Evolutionary conservation across 148 eudicot species (phyloP).

Genomic region (Limonium bicolor): DNA sequence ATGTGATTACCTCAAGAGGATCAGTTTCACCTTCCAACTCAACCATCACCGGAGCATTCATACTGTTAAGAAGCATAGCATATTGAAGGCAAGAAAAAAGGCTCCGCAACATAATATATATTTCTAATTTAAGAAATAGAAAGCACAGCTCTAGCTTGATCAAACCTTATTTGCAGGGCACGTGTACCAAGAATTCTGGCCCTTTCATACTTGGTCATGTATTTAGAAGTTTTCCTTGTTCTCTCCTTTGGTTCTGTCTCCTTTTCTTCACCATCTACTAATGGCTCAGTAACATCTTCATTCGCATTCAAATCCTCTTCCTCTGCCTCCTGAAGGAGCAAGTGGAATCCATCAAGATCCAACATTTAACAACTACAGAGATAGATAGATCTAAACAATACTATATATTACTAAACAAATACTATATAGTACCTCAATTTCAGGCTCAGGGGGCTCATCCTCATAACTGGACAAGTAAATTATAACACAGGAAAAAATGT

Average conservation of each 20-base stretch:
- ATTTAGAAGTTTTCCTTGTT: constrained; percentile 71
- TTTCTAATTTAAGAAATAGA: background rate
- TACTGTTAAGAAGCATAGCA: constrained; percentile 32
- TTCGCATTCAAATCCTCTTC: constrained; percentile 37
- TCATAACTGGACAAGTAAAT: constrained; percentile 21
- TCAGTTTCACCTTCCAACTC: constrained; percentile 59
- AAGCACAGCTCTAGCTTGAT: background rate
- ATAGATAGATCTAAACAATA: background rate
- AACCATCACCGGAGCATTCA: constrained; percentile 71
- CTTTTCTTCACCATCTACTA: constrained; percentile 55
- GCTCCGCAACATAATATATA: background rate
- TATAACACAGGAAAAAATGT: too few relatives aligned
- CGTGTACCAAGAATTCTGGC: constrained; percentile 56
- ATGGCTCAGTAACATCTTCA: constrained; percentile 55
- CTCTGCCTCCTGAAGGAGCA: constrained; percentile 65
- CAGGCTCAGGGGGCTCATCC: constrained; percentile 43
- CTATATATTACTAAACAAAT: background rate
- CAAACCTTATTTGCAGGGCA: constrained; percentile 54
- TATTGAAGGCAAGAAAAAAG: background rate
- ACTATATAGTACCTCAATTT: constrained; percentile 16
- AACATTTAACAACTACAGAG: background rate
- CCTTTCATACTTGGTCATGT: constrained; percentile 57
- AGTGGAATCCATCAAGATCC: too few relatives aligned
- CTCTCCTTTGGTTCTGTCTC: constrained; percentile 38
- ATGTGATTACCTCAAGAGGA: constrained; percentile 41